Percentiles rank a stretch among this genome's conserved stretches.
phyloP scores from a whole-genome alignment of 805 yeast genomes.

The Candida maltosa region DNA sequence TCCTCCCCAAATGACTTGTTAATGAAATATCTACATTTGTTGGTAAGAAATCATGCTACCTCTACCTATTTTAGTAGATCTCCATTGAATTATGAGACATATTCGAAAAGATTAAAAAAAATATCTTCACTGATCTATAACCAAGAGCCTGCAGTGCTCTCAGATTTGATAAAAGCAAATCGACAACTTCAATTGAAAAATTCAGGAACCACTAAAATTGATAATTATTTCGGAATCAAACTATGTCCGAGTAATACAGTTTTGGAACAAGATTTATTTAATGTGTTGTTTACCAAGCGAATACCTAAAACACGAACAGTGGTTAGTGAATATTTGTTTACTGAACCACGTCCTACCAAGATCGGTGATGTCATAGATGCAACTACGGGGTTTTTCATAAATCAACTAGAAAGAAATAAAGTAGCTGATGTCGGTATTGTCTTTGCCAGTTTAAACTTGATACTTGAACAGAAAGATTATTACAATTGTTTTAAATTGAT shows the following conservation, averaged over 20 bases:
- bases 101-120: slow-evolving; percentile 13
- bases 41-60: too few species aligned
- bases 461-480: slow-evolving; percentile 26
- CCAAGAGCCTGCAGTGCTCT: slow-evolving; percentile 6
- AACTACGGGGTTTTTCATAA: slow-evolving; percentile 8
- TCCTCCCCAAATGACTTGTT: too few species aligned
- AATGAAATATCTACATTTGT: too few species aligned
- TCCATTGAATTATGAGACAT: slow-evolving; percentile 27
- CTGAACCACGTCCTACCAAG: slow-evolving; percentile 16
- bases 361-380: slow-evolving; percentile 8
- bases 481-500: slow-evolving; percentile 22
- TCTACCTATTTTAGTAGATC: slow-evolving; percentile 2
- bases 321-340: slow-evolving; percentile 18
- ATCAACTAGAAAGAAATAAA: too few species aligned
- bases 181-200: slow-evolving; percentile 16
- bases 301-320: too few species aligned
- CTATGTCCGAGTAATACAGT: slow-evolving; percentile 11
- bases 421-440: too few species aligned
- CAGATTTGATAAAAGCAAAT: slow-evolving; percentile 21
- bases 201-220: neutral
- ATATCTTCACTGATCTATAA: slow-evolving; percentile 8
- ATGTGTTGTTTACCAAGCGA: slow-evolving; percentile 8
- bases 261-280: slow-evolving; percentile 14
- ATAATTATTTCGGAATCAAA: slow-evolving; percentile 12
- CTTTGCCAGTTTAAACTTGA: slow-evolving; percentile 13